Base-by-base conservation (phyloP, 768 basidiomycete genomes). In the Cystobasidiopsis lactophilus region DNA sequence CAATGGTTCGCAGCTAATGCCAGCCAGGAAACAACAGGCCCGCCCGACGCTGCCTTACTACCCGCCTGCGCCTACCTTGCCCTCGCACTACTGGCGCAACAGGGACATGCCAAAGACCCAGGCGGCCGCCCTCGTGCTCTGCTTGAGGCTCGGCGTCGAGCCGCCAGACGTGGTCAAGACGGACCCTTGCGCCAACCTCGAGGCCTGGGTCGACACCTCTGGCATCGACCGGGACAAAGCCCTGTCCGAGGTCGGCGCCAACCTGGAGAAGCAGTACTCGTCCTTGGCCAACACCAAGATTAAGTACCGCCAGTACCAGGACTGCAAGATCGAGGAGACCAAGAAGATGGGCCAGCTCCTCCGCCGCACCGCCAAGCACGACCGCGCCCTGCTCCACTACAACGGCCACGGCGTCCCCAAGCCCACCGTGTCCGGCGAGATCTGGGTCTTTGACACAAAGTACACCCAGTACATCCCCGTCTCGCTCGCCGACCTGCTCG, bases 401-500 rank as follows among this genome's bases (percentile, higher is more conserved):
- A 98, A 96, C 58, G 93, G 93, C 2, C 93, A 96, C 57, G 93
- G 93, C 23, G 93, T 98, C 21, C 91, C 91, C 2, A 89, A 85
- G 62, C 93, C 93, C 11, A 96, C 93, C 0, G 73, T 82, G 0
- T 88, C 84, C 57, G 71, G 93, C 23, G 93, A 98, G 67, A 74
- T 98, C 50, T 98, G 93, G 93, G 89, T 93, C 52, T 98, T 98
- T 71, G 96, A 98, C 67, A 74, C 79, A 62, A 82, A 77, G 59
- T 96, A 96, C 66, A 95, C 93, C 0, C 91, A 98, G 67, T 98
- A 98, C 64, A 96, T 96, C 54, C 93, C 93, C 0, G 82, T 96
- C 11, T 88, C 85, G 18, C 71, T 98, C 40, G 80, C 80, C 66
- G 93, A 98, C 60, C 73, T 98, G 16, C 89, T 96, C 65, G 75